Conservation (phyloP, 495 filamentous ascomycete species). For the Podospora appendiculata region DNA sequence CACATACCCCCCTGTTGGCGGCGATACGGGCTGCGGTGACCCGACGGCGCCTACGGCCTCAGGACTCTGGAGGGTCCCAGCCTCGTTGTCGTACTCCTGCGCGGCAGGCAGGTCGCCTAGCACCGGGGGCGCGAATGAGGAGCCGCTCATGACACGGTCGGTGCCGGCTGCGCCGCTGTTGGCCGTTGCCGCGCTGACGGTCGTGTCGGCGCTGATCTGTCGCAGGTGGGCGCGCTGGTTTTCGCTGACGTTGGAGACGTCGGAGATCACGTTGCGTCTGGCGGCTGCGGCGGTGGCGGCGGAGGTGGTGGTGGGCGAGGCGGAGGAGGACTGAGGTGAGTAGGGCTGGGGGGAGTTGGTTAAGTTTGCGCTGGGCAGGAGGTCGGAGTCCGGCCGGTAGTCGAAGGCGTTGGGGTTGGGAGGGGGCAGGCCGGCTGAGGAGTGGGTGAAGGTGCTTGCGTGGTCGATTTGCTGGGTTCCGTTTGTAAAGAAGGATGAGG, state of each 20-base stretch:
- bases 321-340: background rate
- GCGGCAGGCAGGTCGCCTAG: no score
- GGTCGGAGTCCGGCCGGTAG: constrained; percentile 24
- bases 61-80: no score
- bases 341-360: background rate
- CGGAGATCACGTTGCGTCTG: constrained; percentile 21
- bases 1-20: background rate
- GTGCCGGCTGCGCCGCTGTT: background rate
- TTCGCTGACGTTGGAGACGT: constrained; percentile 35
- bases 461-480: constrained; percentile 20
- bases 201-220: constrained; percentile 33
- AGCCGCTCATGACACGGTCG: background rate
- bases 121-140: background rate
- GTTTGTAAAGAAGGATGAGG: constrained; percentile 6
- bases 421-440: background rate
- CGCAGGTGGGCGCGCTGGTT: constrained; percentile 36
- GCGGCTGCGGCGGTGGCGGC: constrained; percentile 5
- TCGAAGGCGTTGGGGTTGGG: background rate
- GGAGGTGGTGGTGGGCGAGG: background rate
- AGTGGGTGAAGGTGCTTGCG: constrained; percentile 13
- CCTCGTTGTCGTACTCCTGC: no score
- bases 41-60: no score
- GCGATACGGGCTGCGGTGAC: background rate
- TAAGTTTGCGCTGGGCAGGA: constrained; percentile 4
- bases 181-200: constrained; percentile 26